Evolutionary conservation across 768 basidiomycete genomes (phyloP).

Genomic region (Melanogaster broomeanus): DNA sequence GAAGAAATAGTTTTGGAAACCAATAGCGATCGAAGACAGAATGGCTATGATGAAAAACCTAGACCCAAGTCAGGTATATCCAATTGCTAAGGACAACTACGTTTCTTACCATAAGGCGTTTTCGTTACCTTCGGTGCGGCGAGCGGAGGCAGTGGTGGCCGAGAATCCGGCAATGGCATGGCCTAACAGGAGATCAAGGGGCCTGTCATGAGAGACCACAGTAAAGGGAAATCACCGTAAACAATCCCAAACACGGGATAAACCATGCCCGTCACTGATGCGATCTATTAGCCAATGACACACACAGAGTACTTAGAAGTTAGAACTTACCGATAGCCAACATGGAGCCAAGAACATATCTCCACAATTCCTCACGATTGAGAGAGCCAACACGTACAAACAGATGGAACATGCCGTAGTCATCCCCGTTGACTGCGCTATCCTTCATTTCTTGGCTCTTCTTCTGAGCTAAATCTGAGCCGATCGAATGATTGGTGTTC

Average conservation of each 20-base stretch:
- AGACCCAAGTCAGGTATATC: conserved; percentile 11
- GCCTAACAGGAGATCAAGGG: conserved; percentile 35
- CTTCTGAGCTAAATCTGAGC: conserved; percentile 66
- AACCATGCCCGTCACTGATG: conserved; percentile 53
- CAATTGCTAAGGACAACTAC: background rate
- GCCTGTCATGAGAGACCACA: background rate
- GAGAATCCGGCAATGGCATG: conserved; percentile 64
- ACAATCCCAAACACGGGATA: conserved; percentile 76
- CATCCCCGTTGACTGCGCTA: conserved; percentile 32
- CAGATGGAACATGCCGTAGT: conserved; percentile 54
- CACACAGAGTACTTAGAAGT: background rate
- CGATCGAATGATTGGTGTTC: conserved; percentile 50
- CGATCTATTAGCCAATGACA: background rate
- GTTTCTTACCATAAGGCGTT: conserved; percentile 62
- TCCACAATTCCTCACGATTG: conserved; percentile 57
- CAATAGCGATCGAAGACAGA: conserved; percentile 59
- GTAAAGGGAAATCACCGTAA: conserved; percentile 39
- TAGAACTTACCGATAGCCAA: conserved; percentile 45
- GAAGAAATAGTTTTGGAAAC: conserved; percentile 73
- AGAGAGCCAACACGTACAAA: conserved; percentile 71
- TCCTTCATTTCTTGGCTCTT: conserved; percentile 39
- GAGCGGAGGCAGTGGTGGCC: conserved; percentile 34
- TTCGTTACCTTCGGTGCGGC: conserved; percentile 61
- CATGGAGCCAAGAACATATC: conserved; percentile 58
- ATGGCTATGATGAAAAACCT: conserved; percentile 84